Conservation (phyloP, 108 stramenopile species). For the Cyclotella choctawhatcheeana region DNA sequence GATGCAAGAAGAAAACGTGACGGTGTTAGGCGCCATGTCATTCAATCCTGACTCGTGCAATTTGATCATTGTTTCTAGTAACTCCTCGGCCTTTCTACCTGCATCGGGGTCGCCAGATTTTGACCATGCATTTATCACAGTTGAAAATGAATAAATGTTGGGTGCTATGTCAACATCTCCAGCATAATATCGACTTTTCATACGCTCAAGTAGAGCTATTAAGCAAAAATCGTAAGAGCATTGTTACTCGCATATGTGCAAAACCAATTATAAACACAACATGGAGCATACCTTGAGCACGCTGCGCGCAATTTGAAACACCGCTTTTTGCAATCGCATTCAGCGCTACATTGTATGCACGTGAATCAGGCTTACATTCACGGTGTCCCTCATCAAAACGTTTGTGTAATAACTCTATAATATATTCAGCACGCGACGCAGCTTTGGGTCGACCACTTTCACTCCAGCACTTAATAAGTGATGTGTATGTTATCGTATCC, state of each 20-base stretch:
- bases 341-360: slow-evolving; percentile 54
- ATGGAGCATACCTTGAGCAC: slow-evolving; percentile 46
- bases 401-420: slow-evolving; percentile 39
- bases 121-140: slow-evolving; percentile 68
- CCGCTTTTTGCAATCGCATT: slow-evolving; percentile 65
- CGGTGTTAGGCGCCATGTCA: slow-evolving; percentile 58
- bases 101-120: slow-evolving; percentile 40
- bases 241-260: no score
- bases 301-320: slow-evolving; percentile 39
- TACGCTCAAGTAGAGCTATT: slow-evolving; percentile 56
- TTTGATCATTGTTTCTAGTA: slow-evolving; percentile 62
- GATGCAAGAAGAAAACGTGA: slow-evolving; percentile 73
- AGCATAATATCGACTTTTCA: slow-evolving; percentile 51
- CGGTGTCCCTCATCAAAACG: slow-evolving; percentile 38
- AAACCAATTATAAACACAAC: background rate
- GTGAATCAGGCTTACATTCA: slow-evolving; percentile 48
- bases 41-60: slow-evolving; percentile 35
- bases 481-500: slow-evolving; percentile 56
- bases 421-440: slow-evolving; percentile 40
- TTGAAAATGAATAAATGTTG: slow-evolving; percentile 38
- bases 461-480: slow-evolving; percentile 54
- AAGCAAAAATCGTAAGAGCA: background rate
- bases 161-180: slow-evolving; percentile 47
- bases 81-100: slow-evolving; percentile 53
- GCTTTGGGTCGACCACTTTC: slow-evolving; percentile 40